Percentiles rank a stretch among this genome's conserved stretches.
Evolutionary conservation across 23 red algal genomes (phyloP).

Genomic region (Agarophyton chilense): DNA sequence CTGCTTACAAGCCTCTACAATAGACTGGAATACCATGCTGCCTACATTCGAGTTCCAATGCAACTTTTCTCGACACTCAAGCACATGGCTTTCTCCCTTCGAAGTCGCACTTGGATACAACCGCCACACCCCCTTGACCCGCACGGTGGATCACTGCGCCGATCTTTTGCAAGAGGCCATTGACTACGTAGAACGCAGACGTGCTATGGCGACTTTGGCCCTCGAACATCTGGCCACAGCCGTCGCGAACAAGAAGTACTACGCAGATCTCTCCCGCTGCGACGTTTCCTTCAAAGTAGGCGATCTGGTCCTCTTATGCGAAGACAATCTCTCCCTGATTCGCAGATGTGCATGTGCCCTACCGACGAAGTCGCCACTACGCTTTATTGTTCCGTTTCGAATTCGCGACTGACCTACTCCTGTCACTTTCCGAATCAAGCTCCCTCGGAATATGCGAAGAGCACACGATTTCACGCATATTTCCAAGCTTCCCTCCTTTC

Average conservation of each 20-base stretch:
- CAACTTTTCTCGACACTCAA: not conserved
- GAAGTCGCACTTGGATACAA: not conserved
- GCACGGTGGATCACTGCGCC: not conserved
- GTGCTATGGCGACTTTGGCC: not conserved
- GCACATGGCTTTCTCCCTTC: not conserved
- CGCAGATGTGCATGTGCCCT: not conserved
- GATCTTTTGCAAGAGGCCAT: not conserved
- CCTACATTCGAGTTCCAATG: not conserved
- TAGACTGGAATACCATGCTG: not conserved
- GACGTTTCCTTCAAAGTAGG: not conserved
- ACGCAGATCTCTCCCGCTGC: not conserved
- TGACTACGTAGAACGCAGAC: not conserved
- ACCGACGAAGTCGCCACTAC: not conserved
- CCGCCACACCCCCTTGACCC: not conserved
- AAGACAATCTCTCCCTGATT: not conserved
- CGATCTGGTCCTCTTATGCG: not conserved
- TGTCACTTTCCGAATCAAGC: slow-evolving; percentile 16
- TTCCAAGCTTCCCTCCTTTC: not conserved
- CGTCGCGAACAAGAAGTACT: not conserved
- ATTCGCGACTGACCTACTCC: not conserved
- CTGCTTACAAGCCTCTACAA: not conserved
- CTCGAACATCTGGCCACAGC: not conserved
- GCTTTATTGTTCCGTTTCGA: not conserved
- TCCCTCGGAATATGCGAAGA: not conserved
- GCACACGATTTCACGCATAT: slow-evolving; percentile 7